Evolutionary conservation across 2,329 filamentous ascomycete genomes (phyloP), one percentile per base, ranked within the genome.

Genomic region (Fusarium setosum): DNA sequence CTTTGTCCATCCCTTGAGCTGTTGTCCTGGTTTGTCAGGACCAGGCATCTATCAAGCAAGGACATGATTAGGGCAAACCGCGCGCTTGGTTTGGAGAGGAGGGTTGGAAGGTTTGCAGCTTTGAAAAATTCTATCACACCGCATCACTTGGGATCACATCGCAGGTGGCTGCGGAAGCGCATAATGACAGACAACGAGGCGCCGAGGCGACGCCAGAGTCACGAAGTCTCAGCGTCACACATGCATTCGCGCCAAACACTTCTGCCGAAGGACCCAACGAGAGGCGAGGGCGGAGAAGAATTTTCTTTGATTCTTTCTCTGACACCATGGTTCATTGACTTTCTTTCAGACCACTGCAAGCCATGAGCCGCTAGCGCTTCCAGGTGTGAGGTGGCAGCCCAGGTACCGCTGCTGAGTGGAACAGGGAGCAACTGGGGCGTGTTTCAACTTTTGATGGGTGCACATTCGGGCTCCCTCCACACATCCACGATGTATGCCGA

Each of bases 181-280:
- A 50, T 49, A 42, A 41, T 40, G 38, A 59, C 34, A 34, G 40
- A 37, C 26, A 51, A 34, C 40, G 49, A 31, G 21, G 47, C 58
- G 37, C 35, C 24, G 29, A 53, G 54, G 47, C 44, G 55, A 32
- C 38, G 55, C 34, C 40, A 32, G 53, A 61, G 49, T 68, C 35
- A 26, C 35, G 38, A 50, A 68, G 41, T 61, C 40, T 59, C 41
- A 55, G 29, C 56, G 60, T 65, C 63, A 63, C 63, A 42, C 63
- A 67, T 66, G 63, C 63, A 63, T 66, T 66, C 59, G 63, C 54
- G 63, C 45, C 63, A 66, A 48, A 61, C 12, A 59, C 37, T 26
- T 42, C 41, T 52, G 23, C 45, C 59, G 54, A 55, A 59, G 34
- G 41, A 50, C 44, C 45, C 37, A 67, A 59, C 63, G 48, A 52